A percentile compares a stretch with the other conserved stretches of the same genome.
Conservation (phyloP, 495 filamentous ascomycete species). For the Hyaloscypha finlandica region DNA sequence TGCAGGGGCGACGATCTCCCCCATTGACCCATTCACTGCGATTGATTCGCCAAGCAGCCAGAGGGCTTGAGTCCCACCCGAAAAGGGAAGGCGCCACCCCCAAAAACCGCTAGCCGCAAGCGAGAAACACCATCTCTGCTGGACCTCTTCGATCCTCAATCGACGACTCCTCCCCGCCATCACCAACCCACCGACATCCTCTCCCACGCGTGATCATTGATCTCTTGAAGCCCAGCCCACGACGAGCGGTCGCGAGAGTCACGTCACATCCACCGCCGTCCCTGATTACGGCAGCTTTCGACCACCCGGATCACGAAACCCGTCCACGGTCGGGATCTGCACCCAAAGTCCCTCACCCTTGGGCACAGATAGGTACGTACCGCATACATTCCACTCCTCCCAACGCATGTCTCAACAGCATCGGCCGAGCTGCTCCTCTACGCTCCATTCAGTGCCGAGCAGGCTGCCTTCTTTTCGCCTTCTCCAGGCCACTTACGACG, state of each 20-base stretch:
- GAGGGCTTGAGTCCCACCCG: neutral
- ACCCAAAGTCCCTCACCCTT: slow-evolving; percentile 15
- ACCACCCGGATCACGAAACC: neutral
- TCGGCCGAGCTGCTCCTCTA: slow-evolving; percentile 6
- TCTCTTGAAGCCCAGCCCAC: slow-evolving; percentile 8
- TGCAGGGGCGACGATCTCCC: neutral
- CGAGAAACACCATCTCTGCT: slow-evolving; percentile 18
- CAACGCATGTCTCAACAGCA: slow-evolving; percentile 9
- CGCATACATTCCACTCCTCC: slow-evolving; percentile 12
- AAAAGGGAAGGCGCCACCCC: slow-evolving; percentile 1
- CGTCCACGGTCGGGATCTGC: slow-evolving; percentile 17
- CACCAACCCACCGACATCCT: neutral
- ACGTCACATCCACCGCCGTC: slow-evolving; percentile 1
- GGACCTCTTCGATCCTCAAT: slow-evolving; percentile 10
- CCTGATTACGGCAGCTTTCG: neutral
- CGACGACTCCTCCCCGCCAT: slow-evolving; percentile 19
- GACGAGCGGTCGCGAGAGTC: slow-evolving; percentile 19
- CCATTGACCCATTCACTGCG: no score
- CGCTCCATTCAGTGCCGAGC: slow-evolving; percentile 7
- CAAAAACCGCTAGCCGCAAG: neutral
- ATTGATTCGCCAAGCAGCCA: neutral
- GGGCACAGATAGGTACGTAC: slow-evolving; percentile 32
- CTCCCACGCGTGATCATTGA: slow-evolving; percentile 22
- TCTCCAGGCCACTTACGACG: slow-evolving; percentile 27
- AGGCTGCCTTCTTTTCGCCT: slow-evolving; percentile 12